Evolutionary conservation across 192 early-diverging fungal genomes (phyloP), one percentile per base, ranked within the genome.

Genomic region (Coemansia sp.): DNA sequence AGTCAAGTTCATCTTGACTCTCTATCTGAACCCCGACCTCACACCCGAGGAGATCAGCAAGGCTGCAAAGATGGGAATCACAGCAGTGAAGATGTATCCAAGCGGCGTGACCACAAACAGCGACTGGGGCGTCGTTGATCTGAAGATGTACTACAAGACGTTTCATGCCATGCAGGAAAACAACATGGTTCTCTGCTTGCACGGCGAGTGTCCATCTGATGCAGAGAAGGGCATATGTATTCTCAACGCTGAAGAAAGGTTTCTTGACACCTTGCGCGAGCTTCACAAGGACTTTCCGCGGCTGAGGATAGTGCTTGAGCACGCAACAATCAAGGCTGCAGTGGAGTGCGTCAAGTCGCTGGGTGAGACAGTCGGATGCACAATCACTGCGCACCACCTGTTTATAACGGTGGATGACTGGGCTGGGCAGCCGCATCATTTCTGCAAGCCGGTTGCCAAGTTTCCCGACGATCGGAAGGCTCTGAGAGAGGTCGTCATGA

Each of bases 401-500:
- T 83, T 91, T 56, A 79, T 99, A 15, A 85, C 92, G 38, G 91
- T 97, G 0, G 97, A 99, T 71, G 96, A 99, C 79, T 99, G 97
- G 97, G 97, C 97, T 37, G 97, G 96, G 7, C 89, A 94, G 69
- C 90, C 90, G 63, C 97, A 99, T 70, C 88, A 95, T 77, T 99
- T 95, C 78, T 99, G 97, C 86, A 99, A 99, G 83, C 97, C 97
- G 38, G 97, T 99, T 21, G 97, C 97, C 38, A 99, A 99, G 83
- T 96, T 84, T 72, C 95, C 94, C 11, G 87, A 88, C 53, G 97
- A 99, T 71, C 89, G 97, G 10, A 84, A 89, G 9, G 97, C 97
- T 0, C 85, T 99, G 56, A 90, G 90, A 19, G 87, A 91, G 12
- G 86, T 94, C 10, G 81, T 97, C 45, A 86, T 83, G 63, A 88